These are phyloP conservation scores for Viridothelium virens DNA, from an alignment of 495 filamentous ascomycete genomes.

Conservation along the genomic window DNA sequence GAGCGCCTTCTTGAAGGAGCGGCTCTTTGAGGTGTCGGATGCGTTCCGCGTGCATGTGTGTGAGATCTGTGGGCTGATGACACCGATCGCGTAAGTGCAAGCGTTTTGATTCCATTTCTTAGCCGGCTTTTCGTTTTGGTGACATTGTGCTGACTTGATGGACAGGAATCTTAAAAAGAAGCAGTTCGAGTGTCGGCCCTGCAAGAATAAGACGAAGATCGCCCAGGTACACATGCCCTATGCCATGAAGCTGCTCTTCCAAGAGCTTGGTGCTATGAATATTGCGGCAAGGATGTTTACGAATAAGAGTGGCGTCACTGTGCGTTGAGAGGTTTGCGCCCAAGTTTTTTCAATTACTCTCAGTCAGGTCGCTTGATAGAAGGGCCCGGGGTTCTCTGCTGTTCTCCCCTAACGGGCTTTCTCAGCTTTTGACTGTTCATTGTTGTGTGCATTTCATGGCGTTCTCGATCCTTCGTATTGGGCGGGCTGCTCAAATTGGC, in stretches of 20 bases:
- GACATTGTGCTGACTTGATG: constrained; percentile 24
- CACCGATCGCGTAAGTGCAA: constrained; percentile 85
- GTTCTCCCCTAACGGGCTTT: too few relatives aligned
- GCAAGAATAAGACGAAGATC: constrained; percentile 97
- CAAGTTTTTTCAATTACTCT: too few relatives aligned
- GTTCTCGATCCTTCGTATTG: not conserved
- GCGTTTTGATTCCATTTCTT: constrained; percentile 3
- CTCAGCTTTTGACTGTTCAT: too few relatives aligned
- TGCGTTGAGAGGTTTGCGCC: constrained; percentile 37
- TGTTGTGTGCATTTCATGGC: not conserved
- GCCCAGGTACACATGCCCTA: constrained; percentile 97
- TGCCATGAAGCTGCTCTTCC: constrained; percentile 96
- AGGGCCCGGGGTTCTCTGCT: too few relatives aligned
- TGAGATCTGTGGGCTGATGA: constrained; percentile 98
- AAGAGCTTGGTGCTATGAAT: constrained; percentile 96
- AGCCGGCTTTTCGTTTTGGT: constrained; percentile 16
- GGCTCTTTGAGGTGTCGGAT: constrained; percentile 93
- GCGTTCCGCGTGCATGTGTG: constrained; percentile 98
- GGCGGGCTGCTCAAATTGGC: not conserved
- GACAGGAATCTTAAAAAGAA: constrained; percentile 87
- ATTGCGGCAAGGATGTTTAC: constrained; percentile 97
- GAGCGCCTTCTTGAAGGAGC: constrained; percentile 91
- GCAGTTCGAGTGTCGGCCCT: constrained; percentile 90
- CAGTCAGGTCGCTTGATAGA: too few relatives aligned
- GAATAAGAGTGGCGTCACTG: constrained; percentile 62